phyloP scores from a whole-genome alignment of 129 eudicot genomes.

The sunflower (Helianthus annuus) region DNA sequence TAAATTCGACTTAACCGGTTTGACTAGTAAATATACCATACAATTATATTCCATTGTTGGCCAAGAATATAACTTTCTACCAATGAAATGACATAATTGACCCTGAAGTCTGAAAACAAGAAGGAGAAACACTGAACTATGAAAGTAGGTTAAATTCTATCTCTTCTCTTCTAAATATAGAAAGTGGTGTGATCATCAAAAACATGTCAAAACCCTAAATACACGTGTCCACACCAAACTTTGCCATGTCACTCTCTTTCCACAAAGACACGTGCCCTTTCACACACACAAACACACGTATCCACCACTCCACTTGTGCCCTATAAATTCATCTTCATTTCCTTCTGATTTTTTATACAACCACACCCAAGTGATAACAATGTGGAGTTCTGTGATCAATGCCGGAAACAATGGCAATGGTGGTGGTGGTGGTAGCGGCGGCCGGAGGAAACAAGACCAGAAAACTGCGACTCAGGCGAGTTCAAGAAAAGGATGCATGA shows the following conservation, averaged over 20 bases:
- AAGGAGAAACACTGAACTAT: not conserved
- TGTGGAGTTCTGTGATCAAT: slow-evolving; percentile 13
- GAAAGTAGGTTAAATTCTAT: not conserved
- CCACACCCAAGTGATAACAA: slow-evolving; percentile 24
- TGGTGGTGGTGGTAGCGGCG: slow-evolving; percentile 12
- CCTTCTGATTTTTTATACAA: slow-evolving; percentile 10
- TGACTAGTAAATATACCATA: too few relatives aligned
- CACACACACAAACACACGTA: slow-evolving; percentile 32
- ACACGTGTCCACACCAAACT: slow-evolving; percentile 36
- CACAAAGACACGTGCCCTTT: slow-evolving; percentile 34
- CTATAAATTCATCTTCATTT: slow-evolving; percentile 32
- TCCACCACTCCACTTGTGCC: slow-evolving; percentile 20
- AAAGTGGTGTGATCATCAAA: slow-evolving; percentile 22
- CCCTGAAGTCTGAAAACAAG: not conserved
- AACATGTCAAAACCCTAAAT: slow-evolving; percentile 26
- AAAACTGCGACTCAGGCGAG: slow-evolving; percentile 48
- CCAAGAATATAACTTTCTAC: not conserved
- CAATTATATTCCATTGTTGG: too few relatives aligned
- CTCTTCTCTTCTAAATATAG: slow-evolving; percentile 4
- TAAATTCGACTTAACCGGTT: too few relatives aligned
- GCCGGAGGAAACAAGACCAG: slow-evolving; percentile 23
- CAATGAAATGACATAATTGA: not conserved
- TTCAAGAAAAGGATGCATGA: slow-evolving; percentile 84
- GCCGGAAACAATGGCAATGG: slow-evolving; percentile 27
- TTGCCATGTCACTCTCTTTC: slow-evolving; percentile 39